A percentile compares a stretch with the other conserved stretches of the same genome.
Conservation (phyloP, 2,329 filamentous ascomycete species). For the Ophiostoma quercus region DNA sequence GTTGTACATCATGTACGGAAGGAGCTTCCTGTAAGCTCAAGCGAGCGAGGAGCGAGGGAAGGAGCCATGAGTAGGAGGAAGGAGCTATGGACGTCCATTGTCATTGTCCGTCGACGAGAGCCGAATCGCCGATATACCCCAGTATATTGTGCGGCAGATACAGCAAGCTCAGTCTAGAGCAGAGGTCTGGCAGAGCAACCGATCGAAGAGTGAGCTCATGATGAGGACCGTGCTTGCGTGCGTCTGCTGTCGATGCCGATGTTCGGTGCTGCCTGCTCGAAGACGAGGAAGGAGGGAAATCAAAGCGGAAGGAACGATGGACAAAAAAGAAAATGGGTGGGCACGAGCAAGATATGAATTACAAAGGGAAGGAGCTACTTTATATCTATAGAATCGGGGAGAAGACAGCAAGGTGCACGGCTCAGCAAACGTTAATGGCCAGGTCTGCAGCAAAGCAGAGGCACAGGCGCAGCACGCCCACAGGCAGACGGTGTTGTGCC, state of each 20-base stretch:
- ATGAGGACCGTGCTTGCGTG: background rate
- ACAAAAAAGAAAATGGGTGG: background rate
- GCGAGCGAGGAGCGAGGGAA: background rate
- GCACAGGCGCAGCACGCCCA: background rate
- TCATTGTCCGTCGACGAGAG: background rate
- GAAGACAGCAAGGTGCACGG: slow-evolving; percentile 1
- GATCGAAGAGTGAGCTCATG: background rate
- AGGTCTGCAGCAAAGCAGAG: background rate
- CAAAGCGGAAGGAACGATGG: background rate
- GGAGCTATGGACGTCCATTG: background rate
- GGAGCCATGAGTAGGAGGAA: background rate
- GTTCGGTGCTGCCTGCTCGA: background rate
- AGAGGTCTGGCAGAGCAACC: background rate
- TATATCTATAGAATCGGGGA: background rate
- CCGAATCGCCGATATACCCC: background rate
- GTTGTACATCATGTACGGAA: slow-evolving; percentile 18
- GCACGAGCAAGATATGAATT: background rate
- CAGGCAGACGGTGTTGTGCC: background rate
- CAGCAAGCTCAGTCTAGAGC: background rate
- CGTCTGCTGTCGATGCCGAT: background rate
- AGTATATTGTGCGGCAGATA: background rate
- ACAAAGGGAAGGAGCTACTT: background rate
- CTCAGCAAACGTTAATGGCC: slow-evolving; percentile 7
- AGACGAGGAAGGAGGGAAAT: background rate
- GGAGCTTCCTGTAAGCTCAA: background rate